Conservation (phyloP, 202 grass and related monocot genomes). For the Eragrostis tef region DNA sequence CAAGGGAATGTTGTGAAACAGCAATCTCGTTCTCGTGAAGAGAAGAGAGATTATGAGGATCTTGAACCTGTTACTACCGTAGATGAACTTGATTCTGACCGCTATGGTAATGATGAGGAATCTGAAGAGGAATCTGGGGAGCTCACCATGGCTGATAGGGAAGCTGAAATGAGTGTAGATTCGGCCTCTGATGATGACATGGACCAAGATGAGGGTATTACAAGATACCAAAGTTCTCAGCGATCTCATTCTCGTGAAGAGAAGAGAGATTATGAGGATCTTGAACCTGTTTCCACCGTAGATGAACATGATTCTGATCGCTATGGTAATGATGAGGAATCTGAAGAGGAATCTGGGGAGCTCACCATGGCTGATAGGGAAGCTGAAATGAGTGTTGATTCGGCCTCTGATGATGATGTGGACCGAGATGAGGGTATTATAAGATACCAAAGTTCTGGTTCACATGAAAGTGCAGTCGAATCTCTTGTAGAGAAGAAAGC, state of each 20-base stretch:
- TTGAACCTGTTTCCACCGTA: slow-evolving; percentile 42
- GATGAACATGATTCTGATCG: slow-evolving; percentile 52
- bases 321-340: slow-evolving; percentile 53
- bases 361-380: slow-evolving; percentile 51
- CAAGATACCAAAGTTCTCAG: slow-evolving; percentile 48
- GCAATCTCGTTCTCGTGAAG: slow-evolving; percentile 46
- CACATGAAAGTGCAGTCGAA: slow-evolving; percentile 42
- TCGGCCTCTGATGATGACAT: slow-evolving; percentile 60
- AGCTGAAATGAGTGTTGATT: slow-evolving; percentile 60
- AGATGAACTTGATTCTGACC: slow-evolving; percentile 52
- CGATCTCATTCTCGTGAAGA: slow-evolving; percentile 49
- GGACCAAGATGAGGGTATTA: slow-evolving; percentile 42
- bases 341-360: slow-evolving; percentile 53
- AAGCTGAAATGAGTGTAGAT: slow-evolving; percentile 60
- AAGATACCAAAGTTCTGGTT: slow-evolving; percentile 46
- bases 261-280: slow-evolving; percentile 51
- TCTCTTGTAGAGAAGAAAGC: slow-evolving; percentile 49
- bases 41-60: slow-evolving; percentile 53
- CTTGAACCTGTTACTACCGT: slow-evolving; percentile 42
- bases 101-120: slow-evolving; percentile 51
- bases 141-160: slow-evolving; percentile 48
- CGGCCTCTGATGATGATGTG: slow-evolving; percentile 59
- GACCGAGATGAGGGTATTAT: slow-evolving; percentile 43
- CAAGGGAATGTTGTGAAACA: slow-evolving; percentile 53
- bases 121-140: slow-evolving; percentile 54